Percentiles rank a stretch among this genome's conserved stretches.
Conservation (phyloP, 805 yeast species). For the Metschnikowia lachancei region DNA sequence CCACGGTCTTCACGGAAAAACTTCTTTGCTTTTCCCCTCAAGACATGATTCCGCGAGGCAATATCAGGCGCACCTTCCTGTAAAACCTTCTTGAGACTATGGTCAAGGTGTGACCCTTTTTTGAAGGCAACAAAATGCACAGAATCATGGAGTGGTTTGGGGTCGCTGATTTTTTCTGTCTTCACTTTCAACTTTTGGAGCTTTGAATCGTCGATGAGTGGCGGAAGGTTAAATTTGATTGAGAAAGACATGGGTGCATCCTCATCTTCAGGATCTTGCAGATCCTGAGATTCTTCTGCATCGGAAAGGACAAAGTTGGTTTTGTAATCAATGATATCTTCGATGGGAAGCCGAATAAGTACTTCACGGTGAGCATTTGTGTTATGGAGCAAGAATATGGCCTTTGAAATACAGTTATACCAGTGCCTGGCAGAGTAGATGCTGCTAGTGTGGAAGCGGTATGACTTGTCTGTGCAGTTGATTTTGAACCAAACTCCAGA, state of each 20-base stretch:
- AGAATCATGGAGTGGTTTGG: constrained; percentile 8
- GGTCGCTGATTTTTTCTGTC: background rate
- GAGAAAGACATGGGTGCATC: constrained; percentile 39
- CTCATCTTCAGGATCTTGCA: constrained; percentile 20
- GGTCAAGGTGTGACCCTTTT: constrained; percentile 43
- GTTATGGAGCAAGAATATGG: constrained; percentile 60
- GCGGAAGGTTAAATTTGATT: constrained; percentile 47
- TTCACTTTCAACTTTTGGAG: constrained; percentile 8
- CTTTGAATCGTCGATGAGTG: constrained; percentile 2
- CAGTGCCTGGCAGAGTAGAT: constrained; percentile 72
- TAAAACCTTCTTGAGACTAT: constrained; percentile 34
- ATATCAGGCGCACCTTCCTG: constrained; percentile 9
- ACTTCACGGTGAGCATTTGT: constrained; percentile 71
- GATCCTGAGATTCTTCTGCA: constrained; percentile 3
- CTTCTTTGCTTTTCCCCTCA: constrained; percentile 5
- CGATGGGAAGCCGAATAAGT: constrained; percentile 71
- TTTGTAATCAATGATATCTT: constrained; percentile 61
- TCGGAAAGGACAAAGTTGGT: constrained; percentile 49
- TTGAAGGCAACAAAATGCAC: constrained; percentile 65
- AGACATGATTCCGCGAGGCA: constrained; percentile 1
- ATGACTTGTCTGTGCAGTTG: constrained; percentile 53
- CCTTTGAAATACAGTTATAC: constrained; percentile 71
- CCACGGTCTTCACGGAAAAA: constrained; percentile 11
- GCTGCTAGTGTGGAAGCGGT: constrained; percentile 72
- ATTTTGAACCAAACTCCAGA: constrained; percentile 55